A percentile compares a stretch with the other conserved stretches of the same genome.
Evolutionary conservation across 2,329 filamentous ascomycete species (phyloP).

Genomic region (Aspergillus sp.): DNA sequence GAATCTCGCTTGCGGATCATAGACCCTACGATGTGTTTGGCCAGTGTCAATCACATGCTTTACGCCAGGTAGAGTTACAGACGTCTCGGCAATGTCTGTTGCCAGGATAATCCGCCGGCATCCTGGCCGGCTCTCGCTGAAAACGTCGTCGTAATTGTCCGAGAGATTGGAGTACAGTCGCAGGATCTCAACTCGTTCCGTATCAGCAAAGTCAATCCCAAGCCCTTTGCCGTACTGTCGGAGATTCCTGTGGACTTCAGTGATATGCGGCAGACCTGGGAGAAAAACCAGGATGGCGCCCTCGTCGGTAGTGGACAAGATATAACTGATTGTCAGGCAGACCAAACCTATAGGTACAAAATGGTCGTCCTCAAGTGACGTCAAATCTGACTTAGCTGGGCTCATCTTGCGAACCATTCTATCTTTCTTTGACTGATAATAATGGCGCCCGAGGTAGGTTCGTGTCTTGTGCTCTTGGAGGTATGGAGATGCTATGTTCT

Average conservation of each 20-base stretch:
- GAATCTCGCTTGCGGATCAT: conserved; percentile 35
- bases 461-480: conserved; percentile 6
- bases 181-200: conserved; percentile 36
- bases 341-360: conserved; percentile 38
- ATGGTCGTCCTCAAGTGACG: conserved; percentile 26
- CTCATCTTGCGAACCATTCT: not conserved
- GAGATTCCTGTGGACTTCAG: conserved; percentile 26
- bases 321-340: conserved; percentile 40
- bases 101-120: conserved; percentile 45
- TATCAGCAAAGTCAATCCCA: conserved; percentile 37
- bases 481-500: conserved; percentile 9
- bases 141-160: conserved; percentile 39
- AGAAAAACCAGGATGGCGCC: conserved; percentile 47
- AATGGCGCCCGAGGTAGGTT: conserved; percentile 6
- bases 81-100: conserved; percentile 48
- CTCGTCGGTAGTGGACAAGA: conserved; percentile 35
- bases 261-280: conserved; percentile 39
- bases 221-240: conserved; percentile 13
- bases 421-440: not conserved
- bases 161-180: conserved; percentile 43
- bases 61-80: conserved; percentile 47
- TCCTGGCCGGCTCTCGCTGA: conserved; percentile 32
- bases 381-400: not conserved
- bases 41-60: conserved; percentile 46
- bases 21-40: conserved; percentile 33